Conservation (phyloP, 495 filamentous ascomycete genomes). For the Annulohypoxylon bovei region DNA sequence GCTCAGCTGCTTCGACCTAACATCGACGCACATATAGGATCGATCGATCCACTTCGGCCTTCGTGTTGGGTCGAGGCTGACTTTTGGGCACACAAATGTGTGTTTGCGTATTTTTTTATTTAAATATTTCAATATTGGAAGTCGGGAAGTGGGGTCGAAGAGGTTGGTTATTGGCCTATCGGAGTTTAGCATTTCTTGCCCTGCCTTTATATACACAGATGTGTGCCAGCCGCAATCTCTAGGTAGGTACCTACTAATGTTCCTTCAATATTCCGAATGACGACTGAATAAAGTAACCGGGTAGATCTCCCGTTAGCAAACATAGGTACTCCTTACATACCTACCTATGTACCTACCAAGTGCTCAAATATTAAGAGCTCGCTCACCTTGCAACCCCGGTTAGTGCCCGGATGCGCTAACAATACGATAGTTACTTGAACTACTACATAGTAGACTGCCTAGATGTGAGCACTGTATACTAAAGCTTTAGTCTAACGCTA, state of each 20-base stretch:
- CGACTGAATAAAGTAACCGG: background rate
- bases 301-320: background rate
- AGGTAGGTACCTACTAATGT: no score
- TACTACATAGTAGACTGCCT: background rate
- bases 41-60: slow-evolving; percentile 13
- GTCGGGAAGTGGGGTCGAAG: slow-evolving; percentile 20
- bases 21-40: slow-evolving; percentile 2
- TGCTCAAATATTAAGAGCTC: slow-evolving; percentile 20
- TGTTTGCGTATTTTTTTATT: background rate
- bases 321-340: background rate
- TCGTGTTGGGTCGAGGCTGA: slow-evolving; percentile 13
- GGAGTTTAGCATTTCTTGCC: slow-evolving; percentile 6
- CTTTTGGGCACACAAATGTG: slow-evolving; percentile 18
- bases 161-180: slow-evolving; percentile 12
- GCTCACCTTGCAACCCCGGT: slow-evolving; percentile 1
- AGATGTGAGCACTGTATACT: background rate
- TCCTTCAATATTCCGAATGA: background rate
- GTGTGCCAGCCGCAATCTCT: background rate
- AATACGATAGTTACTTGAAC: background rate
- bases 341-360: background rate
- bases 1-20: slow-evolving; percentile 10
- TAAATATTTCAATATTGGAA: slow-evolving; percentile 8
- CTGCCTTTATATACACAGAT: background rate
- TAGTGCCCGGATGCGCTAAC: slow-evolving; percentile 9
- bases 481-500: slow-evolving; percentile 7